phyloP scores from a whole-genome alignment of 768 basidiomycete genomes.

The Pleurotus sapidus region DNA sequence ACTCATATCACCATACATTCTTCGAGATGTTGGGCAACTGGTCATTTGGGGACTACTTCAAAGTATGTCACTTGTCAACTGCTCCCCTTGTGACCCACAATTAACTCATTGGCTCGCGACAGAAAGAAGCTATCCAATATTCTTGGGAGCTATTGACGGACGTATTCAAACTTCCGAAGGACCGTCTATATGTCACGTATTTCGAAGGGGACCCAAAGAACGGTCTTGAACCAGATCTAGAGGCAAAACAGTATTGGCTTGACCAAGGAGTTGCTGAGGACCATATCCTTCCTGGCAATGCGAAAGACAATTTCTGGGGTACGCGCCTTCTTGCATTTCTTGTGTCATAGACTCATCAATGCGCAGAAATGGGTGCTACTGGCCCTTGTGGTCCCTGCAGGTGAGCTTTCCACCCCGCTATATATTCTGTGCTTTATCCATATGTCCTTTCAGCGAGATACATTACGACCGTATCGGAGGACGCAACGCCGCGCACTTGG shows the following conservation, averaged over 20 bases:
- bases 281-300: constrained; percentile 90
- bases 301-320: constrained; percentile 99
- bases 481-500: constrained; percentile 89
- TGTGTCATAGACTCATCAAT: no score
- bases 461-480: constrained; percentile 98
- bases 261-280: constrained; percentile 86
- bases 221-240: constrained; percentile 83
- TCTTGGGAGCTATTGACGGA: constrained; percentile 95
- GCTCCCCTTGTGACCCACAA: constrained; percentile 5
- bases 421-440: neutral
- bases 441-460: constrained; percentile 63
- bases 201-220: constrained; percentile 91
- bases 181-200: constrained; percentile 95
- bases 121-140: constrained; percentile 91
- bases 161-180: constrained; percentile 84
- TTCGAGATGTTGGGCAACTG: constrained; percentile 99
- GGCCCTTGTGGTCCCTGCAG: constrained; percentile 98
- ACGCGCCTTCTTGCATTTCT: constrained; percentile 19
- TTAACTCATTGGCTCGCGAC: neutral
- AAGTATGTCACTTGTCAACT: constrained; percentile 43
- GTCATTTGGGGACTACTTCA: constrained; percentile 99
- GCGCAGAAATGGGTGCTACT: constrained; percentile 93
- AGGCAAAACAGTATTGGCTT: constrained; percentile 86
- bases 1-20: constrained; percentile 97
- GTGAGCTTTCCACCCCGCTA: constrained; percentile 29